A percentile compares a stretch with the other conserved stretches of the same genome.
These are phyloP conservation scores for Paradendryphiella salina DNA, from an alignment of 2,329 filamentous ascomycete species.

Conservation along the genomic window DNA sequence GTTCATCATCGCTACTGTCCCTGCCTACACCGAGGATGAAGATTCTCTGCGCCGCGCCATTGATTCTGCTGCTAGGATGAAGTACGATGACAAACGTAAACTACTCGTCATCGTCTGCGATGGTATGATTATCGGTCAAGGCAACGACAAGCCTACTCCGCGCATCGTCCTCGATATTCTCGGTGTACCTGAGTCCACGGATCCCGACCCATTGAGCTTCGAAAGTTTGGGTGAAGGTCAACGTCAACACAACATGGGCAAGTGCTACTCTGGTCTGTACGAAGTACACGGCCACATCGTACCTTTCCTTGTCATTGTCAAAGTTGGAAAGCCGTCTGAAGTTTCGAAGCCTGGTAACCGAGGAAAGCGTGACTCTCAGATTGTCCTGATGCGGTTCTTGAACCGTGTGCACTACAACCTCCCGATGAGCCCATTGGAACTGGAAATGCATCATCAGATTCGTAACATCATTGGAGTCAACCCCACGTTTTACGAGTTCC, in stretches of 20 bases:
- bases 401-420: conserved; percentile 98
- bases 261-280: conserved; percentile 96
- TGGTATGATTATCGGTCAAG: conserved; percentile 99
- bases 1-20: conserved; percentile 96
- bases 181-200: conserved; percentile 88
- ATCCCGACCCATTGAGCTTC: conserved; percentile 94
- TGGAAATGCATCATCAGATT: conserved; percentile 99
- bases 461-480: conserved; percentile 98
- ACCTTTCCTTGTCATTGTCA: conserved; percentile 94
- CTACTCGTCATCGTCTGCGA: conserved; percentile 90
- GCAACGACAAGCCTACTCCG: conserved; percentile 93
- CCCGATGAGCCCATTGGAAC: conserved; percentile 91
- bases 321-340: conserved; percentile 85
- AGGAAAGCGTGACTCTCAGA: conserved; percentile 98
- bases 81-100: conserved; percentile 98
- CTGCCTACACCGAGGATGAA: conserved; percentile 97
- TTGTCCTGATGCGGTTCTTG: conserved; percentile 97
- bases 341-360: conserved; percentile 80
- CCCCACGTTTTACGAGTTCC: conserved; percentile 96
- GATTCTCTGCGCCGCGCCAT: conserved; percentile 96
- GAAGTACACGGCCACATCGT: conserved; percentile 98
- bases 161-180: conserved; percentile 96
- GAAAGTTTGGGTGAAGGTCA: conserved; percentile 93
- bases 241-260: conserved; percentile 99
- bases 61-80: conserved; percentile 92